phyloP scores from a whole-genome alignment of 163 green algal genomes.

The Chloromonas sp. region DNA sequence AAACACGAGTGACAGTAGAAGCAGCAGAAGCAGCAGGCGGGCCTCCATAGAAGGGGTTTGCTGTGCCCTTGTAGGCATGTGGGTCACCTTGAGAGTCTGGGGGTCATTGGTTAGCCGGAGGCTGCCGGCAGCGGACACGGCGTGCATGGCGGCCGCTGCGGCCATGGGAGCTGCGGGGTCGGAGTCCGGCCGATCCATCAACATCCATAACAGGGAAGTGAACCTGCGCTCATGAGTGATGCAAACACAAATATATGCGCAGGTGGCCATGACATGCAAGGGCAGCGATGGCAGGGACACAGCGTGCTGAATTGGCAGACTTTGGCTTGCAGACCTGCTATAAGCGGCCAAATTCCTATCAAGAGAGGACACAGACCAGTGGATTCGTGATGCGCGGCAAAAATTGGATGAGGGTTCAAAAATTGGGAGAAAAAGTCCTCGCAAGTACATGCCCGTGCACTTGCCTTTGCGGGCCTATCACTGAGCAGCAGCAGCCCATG shows the following conservation, averaged over 20 bases:
- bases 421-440: not conserved
- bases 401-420: not conserved
- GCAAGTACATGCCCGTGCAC: not conserved
- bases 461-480: not conserved
- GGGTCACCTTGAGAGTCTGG: not conserved
- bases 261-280: not conserved
- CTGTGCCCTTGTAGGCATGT: no score
- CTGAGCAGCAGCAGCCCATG: not conserved
- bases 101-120: not conserved
- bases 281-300: no score
- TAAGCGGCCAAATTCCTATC: no score
- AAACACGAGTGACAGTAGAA: no score
- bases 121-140: not conserved
- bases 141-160: conserved; percentile 2
- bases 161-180: not conserved
- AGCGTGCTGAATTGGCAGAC: no score
- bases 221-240: not conserved
- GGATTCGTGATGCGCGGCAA: not conserved
- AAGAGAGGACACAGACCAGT: no score
- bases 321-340: no score
- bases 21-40: no score
- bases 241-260: not conserved
- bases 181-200: not conserved
- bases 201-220: not conserved
- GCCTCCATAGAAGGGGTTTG: no score